phyloP scores from a whole-genome alignment of 2,329 filamentous ascomycete genomes.

The Cryphonectria japonica region DNA sequence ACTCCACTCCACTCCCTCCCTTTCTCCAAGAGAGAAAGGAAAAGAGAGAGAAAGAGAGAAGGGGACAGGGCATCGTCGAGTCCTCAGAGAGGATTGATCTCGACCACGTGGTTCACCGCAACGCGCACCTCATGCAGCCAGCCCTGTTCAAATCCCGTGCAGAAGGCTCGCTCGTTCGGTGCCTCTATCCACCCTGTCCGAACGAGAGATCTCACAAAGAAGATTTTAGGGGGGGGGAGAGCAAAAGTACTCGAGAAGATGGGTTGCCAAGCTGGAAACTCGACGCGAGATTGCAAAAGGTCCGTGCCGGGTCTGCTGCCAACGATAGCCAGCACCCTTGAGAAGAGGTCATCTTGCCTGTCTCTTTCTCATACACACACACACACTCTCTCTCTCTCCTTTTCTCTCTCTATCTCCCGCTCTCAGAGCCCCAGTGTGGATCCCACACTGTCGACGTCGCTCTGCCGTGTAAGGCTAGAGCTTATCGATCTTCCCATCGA shows the following conservation, averaged over 20 bases:
- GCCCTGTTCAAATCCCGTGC: neutral
- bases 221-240: neutral
- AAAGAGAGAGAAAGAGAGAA: neutral
- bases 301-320: conserved; percentile 3
- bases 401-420: neutral
- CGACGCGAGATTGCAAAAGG: neutral
- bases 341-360: neutral
- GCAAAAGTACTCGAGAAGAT: neutral
- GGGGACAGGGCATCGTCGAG: neutral
- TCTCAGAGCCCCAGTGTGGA: neutral
- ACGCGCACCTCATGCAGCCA: neutral
- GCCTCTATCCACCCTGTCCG: neutral
- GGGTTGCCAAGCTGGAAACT: neutral
- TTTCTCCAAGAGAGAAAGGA: no score
- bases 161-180: neutral
- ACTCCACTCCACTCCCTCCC: no score
- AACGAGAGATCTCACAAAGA: neutral
- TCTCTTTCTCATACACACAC: no score
- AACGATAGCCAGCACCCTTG: neutral
- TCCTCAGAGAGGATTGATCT: neutral
- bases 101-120: neutral
- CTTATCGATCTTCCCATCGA: neutral
- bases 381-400: no score
- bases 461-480: neutral
- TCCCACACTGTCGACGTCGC: neutral